These are phyloP conservation scores for Fistulifera solaris DNA, from an alignment of 108 stramenopile genomes.

Conservation along the genomic window DNA sequence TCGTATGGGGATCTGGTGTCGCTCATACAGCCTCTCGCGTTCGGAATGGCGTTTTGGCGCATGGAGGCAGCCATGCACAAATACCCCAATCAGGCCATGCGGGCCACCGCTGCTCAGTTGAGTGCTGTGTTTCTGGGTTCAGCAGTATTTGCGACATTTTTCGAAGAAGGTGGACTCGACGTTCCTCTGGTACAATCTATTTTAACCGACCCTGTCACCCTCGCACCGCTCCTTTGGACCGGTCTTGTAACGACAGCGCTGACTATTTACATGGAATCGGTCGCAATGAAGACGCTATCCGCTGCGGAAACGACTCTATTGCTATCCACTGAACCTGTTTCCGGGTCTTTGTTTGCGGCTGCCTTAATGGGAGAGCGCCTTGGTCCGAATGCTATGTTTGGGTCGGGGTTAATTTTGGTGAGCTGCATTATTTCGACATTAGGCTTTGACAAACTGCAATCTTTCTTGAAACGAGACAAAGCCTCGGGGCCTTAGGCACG, in stretches of 20 bases:
- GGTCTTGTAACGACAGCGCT: slow-evolving; percentile 84
- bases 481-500: no score
- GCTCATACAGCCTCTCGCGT: slow-evolving; percentile 70
- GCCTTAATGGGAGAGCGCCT: slow-evolving; percentile 71
- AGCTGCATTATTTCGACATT: slow-evolving; percentile 59
- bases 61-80: slow-evolving; percentile 49
- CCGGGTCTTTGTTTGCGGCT: slow-evolving; percentile 77
- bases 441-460: slow-evolving; percentile 22
- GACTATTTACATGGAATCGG: slow-evolving; percentile 82
- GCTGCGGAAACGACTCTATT: slow-evolving; percentile 89
- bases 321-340: slow-evolving; percentile 85
- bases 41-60: slow-evolving; percentile 84
- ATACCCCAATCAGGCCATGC: slow-evolving; percentile 54
- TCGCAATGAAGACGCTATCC: slow-evolving; percentile 73
- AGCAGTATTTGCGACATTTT: slow-evolving; percentile 18
- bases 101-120: slow-evolving; percentile 78
- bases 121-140: slow-evolving; percentile 62
- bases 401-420: slow-evolving; percentile 45
- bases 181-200: slow-evolving; percentile 20
- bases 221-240: slow-evolving; percentile 76
- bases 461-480: neutral
- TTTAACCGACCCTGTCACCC: slow-evolving; percentile 41
- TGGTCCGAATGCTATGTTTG: slow-evolving; percentile 45
- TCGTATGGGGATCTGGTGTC: slow-evolving; percentile 50
- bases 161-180: slow-evolving; percentile 14